Percentiles rank a stretch among this genome's conserved stretches.
These are phyloP conservation scores for Solanum medicagineum DNA, from an alignment of 257 asterid genomes.

Conservation along the genomic window DNA sequence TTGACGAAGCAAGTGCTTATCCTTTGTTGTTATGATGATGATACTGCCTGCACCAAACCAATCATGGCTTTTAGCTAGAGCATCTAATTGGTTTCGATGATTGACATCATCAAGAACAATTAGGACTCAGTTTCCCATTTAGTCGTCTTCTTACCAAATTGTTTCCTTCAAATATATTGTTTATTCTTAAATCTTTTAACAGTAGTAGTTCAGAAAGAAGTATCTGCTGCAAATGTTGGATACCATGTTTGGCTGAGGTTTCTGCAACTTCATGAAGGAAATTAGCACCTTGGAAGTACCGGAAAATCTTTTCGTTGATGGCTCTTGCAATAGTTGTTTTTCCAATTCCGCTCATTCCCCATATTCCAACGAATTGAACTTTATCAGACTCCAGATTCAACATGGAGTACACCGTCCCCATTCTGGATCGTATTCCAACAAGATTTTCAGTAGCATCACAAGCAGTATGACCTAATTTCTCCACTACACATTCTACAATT, in stretches of 20 bases:
- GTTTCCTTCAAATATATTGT: background rate
- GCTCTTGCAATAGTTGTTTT: background rate
- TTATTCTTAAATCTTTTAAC: background rate
- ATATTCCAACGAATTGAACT: slow-evolving; percentile 1
- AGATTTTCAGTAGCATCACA: background rate
- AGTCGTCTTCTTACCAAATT: background rate
- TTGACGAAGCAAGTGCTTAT: background rate
- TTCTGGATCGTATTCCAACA: background rate
- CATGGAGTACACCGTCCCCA: background rate
- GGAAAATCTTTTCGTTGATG: background rate
- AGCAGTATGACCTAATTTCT: background rate
- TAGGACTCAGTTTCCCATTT: background rate
- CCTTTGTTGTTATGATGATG: slow-evolving; percentile 11
- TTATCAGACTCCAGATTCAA: background rate
- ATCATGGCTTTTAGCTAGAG: background rate
- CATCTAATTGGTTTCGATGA: background rate
- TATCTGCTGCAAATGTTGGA: background rate
- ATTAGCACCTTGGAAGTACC: background rate
- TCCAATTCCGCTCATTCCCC: slow-evolving; percentile 8
- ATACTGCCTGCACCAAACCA: slow-evolving; percentile 7
- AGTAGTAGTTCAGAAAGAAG: slow-evolving; percentile 2
- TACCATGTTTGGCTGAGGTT: background rate
- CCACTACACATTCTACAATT: background rate
- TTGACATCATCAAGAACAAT: slow-evolving; percentile 13
- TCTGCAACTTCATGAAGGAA: slow-evolving; percentile 7